phyloP scores from a whole-genome alignment of 805 yeast genomes.

The Candida orba region DNA sequence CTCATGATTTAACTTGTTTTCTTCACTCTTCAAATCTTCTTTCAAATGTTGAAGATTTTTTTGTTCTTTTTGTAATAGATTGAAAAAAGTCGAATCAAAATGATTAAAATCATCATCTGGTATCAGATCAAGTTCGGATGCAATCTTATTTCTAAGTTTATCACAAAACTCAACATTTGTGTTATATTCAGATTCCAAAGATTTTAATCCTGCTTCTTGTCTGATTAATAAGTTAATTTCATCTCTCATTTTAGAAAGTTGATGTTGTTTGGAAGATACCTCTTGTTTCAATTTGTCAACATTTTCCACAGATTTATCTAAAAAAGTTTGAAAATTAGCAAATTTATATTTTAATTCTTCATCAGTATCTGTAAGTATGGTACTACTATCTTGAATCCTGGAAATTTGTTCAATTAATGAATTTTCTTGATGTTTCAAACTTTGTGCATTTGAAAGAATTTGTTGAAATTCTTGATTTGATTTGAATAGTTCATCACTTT shows the following conservation, averaged over 20 bases:
- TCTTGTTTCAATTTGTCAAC: conserved; percentile 21
- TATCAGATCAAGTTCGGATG: background rate
- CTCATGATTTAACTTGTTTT: background rate
- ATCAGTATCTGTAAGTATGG: conserved; percentile 36
- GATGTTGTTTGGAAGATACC: conserved; percentile 18
- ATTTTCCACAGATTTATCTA: conserved; percentile 25
- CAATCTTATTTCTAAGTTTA: conserved; percentile 8
- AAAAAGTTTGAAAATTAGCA: conserved; percentile 32
- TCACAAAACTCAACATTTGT: conserved; percentile 15
- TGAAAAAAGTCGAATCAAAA: conserved; percentile 3
- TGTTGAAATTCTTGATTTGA: conserved; percentile 79
- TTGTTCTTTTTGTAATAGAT: conserved; percentile 3
- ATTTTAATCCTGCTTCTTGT: conserved; percentile 49
- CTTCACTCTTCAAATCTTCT: conserved; percentile 10
- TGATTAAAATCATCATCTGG: conserved; percentile 1
- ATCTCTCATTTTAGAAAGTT: conserved; percentile 24
- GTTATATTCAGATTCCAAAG: conserved; percentile 32
- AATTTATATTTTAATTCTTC: conserved; percentile 33
- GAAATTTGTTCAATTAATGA: conserved; percentile 44
- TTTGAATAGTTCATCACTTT: conserved; percentile 58
- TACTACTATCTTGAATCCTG: conserved; percentile 42
- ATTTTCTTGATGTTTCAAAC: conserved; percentile 39
- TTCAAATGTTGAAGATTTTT: conserved; percentile 7
- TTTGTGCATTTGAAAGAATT: conserved; percentile 56
- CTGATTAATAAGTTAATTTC: conserved; percentile 33